Base-by-base conservation (phyloP, 2,329 filamentous ascomycete species). In the Exserohilum rostratum region DNA sequence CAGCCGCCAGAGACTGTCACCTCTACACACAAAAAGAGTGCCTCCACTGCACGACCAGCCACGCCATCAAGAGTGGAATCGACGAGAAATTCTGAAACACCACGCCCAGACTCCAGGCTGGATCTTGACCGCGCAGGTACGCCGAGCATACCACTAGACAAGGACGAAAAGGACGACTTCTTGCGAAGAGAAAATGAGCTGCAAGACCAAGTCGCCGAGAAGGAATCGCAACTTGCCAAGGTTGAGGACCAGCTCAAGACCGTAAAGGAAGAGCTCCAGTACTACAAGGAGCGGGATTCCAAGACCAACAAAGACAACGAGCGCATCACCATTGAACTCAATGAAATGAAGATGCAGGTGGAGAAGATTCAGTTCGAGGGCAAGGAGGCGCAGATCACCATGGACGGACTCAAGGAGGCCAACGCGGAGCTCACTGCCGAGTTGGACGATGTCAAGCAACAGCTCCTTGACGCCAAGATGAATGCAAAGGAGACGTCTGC, bases 111-210 rank as follows among this genome's bases (percentile, higher is more conserved):
- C 59, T 88, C 85, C 17, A 77, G 85, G 47, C 78, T 90, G 55
- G 89, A 92, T 5, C 44, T 82, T 6, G 93, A 98, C 61, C 87
- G 93, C 42, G 87, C 93, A 13, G 90, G 88, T 46, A 98, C 93
- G 11, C 93, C 93, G 2, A 93, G 90, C 69, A 80, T 97, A 62
- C 86, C 91, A 34, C 81, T 98, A 55, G 95, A 99, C 51, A 97
- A 96, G 78, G 95, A 99, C 66, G 95, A 99, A 78, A 88, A 92
- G 57, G 95, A 99, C 69, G 95, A 99, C 73, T 99, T 98, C 69
- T 77, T 99, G 61, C 86, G 91, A 67, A 87, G 95, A 50, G 95
- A 99, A 75, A 99, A 99, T 68, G 95, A 99, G 74, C 84, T 99
- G 37, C 95, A 98, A 74, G 95, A 99, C 72, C 93, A 98, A 78